A percentile compares a stretch with the other conserved stretches of the same genome.
Evolutionary conservation across 257 asterid species (phyloP).

Genomic region (Lavandula angustifolia): DNA sequence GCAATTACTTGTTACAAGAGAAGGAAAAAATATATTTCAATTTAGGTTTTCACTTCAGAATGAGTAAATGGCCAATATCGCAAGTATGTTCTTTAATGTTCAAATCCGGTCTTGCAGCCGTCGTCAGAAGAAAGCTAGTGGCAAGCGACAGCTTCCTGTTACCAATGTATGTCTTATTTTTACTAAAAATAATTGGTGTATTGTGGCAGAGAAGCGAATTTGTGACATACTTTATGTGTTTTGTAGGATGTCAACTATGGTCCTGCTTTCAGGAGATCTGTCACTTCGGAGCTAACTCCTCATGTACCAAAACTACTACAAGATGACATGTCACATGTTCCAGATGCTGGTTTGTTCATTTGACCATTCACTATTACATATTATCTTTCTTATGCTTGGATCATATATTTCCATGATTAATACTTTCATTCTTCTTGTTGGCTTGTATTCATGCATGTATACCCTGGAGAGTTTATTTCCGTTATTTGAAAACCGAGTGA

Average conservation of each 20-base stretch:
- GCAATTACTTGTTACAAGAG: conserved; percentile 1
- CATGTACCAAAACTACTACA: conserved; percentile 18
- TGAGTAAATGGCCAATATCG: neutral
- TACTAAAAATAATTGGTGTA: neutral
- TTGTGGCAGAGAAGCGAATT: conserved; percentile 10
- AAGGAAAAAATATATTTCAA: neutral
- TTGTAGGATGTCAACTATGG: conserved; percentile 36
- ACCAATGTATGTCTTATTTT: conserved; percentile 30
- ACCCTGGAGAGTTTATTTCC: conserved; percentile 1
- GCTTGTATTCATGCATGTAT: neutral
- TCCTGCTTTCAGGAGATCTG: conserved; percentile 27
- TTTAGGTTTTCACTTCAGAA: conserved; percentile 8
- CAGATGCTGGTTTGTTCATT: conserved; percentile 36
- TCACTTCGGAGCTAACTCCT: conserved; percentile 23
- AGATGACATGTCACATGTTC: conserved; percentile 3
- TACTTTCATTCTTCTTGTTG: conserved; percentile 5
- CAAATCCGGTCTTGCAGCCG: conserved; percentile 38
- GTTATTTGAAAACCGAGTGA: neutral
- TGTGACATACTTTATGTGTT: conserved; percentile 11
- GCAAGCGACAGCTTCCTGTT: conserved; percentile 24
- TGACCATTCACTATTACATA: conserved; percentile 10
- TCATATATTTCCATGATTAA: conserved; percentile 19
- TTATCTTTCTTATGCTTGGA: conserved; percentile 21
- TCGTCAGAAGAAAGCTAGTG: conserved; percentile 20
- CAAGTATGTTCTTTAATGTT: conserved; percentile 13